A percentile compares a stretch with the other conserved stretches of the same genome.
Conservation (phyloP, 495 filamentous ascomycete genomes). For the Podospora anserina region DNA sequence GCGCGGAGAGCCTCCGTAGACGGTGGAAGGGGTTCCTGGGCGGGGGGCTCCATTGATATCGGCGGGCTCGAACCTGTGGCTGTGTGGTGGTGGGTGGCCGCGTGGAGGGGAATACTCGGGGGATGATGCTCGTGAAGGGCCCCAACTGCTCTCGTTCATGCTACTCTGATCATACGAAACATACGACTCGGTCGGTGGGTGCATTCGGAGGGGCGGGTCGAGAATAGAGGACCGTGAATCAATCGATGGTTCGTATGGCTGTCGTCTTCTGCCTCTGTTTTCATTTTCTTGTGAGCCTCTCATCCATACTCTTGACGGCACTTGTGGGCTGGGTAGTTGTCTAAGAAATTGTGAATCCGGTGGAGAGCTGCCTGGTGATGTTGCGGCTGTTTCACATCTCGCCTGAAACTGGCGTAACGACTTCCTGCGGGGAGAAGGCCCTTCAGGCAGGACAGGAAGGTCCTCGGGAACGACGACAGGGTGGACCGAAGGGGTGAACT, state of each 20-base stretch:
- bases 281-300: constrained; percentile 38
- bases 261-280: constrained; percentile 37
- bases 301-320: constrained; percentile 15
- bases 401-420: constrained; percentile 29
- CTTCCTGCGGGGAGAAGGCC: constrained; percentile 42
- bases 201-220: constrained; percentile 44
- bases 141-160: constrained; percentile 59
- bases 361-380: not conserved
- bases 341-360: not conserved
- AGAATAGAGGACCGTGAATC: constrained; percentile 41
- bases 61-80: constrained; percentile 72
- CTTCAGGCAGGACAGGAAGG: constrained; percentile 45
- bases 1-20: constrained; percentile 79
- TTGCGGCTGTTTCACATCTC: constrained; percentile 22
- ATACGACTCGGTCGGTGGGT: constrained; percentile 46
- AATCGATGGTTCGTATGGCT: constrained; percentile 50
- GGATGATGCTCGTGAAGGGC: constrained; percentile 53
- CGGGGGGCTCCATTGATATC: constrained; percentile 87
- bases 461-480: constrained; percentile 4
- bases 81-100: constrained; percentile 61
- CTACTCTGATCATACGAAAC: constrained; percentile 34
- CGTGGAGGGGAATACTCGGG: constrained; percentile 52
- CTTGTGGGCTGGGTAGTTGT: constrained; percentile 1
- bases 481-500: not conserved
- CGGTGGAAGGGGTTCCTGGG: constrained; percentile 83